Base-by-base conservation (phyloP, 495 filamentous ascomycete species). In the Pyrenula massariospora region DNA sequence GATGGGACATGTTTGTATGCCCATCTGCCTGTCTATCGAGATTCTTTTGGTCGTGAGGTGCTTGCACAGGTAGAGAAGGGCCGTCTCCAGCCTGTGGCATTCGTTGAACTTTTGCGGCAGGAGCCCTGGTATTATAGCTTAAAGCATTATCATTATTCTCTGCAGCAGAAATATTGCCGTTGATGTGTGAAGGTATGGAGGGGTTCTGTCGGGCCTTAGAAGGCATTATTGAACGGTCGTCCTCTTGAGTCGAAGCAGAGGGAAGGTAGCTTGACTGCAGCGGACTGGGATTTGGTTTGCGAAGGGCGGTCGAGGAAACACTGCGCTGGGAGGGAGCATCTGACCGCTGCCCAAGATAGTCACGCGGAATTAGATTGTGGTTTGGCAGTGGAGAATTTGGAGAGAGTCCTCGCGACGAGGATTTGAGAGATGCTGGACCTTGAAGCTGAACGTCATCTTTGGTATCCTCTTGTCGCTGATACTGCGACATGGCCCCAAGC, bases 401-500 rank as follows among this genome's bases (percentile, higher is more conserved):
- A 49, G 63, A 47, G 24, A 58, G 36, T 52, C 60, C 59, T 53
- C 58, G 63, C 52, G 59, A 50, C n/a, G 58, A 50, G 24, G 60
- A 54, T 48, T 25, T 58, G 60, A 51, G 19, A 58, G 59, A 54
- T 31, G 54, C 22, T 54, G 57, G 22, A 60, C 36, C 64, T 63
- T 51, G 22, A 19, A 31, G 36, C 12, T 54, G 56, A 22, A 24
- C n/a, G 47, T 65, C 60, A 61, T 69, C 65, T 52, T 50, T 65
- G 52, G 60, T 42, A 42, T 42, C 8, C 31, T 42, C 67, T 67
- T 68, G 68, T 58, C 62, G 68, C 64, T 58, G 62, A 61, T 59
- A 56, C 60, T 71, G 72, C 63, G 68, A 73, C 71, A 75, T 75
- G 64, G 62, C 65, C 70, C 66, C 65, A 63, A 59, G 67, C 64